phyloP scores from a whole-genome alignment of 2,329 filamentous ascomycete species.

The Aspergillus ustus region DNA sequence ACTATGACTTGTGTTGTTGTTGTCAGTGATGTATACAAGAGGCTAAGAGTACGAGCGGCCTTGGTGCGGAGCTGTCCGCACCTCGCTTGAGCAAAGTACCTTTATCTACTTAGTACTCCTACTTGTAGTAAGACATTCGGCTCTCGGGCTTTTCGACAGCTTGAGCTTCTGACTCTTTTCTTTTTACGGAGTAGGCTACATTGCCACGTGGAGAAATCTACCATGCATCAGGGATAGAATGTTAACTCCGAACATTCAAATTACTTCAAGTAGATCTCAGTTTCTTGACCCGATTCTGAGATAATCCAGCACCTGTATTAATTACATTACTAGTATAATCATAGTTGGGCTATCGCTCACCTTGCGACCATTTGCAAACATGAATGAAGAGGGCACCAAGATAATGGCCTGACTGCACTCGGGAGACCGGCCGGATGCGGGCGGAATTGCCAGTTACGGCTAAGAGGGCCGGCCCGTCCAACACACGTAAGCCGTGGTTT shows the following conservation, averaged over 20 bases:
- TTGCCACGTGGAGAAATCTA: neutral
- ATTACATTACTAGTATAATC: neutral
- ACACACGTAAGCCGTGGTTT: constrained; percentile 24
- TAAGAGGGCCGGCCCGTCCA: constrained; percentile 5
- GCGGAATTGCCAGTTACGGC: constrained; percentile 17
- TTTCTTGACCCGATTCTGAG: neutral
- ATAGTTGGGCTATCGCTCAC: neutral
- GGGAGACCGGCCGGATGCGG: constrained; percentile 1
- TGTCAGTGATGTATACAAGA: neutral
- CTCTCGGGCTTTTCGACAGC: no score
- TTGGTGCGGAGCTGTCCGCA: neutral
- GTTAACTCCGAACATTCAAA: neutral
- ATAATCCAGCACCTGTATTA: neutral
- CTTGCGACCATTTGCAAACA: neutral
- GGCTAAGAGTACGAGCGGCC: neutral
- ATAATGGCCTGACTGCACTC: neutral
- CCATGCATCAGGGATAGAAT: neutral
- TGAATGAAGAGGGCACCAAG: neutral
- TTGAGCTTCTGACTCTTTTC: neutral
- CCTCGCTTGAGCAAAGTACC: neutral
- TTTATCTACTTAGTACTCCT: neutral
- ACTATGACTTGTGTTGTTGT: neutral
- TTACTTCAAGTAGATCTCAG: neutral
- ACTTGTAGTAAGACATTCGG: neutral
- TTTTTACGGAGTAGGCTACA: neutral